Percentiles rank a stretch among this genome's conserved stretches.
phyloP scores from a whole-genome alignment of 768 basidiomycete species.

The Mycena metata region DNA sequence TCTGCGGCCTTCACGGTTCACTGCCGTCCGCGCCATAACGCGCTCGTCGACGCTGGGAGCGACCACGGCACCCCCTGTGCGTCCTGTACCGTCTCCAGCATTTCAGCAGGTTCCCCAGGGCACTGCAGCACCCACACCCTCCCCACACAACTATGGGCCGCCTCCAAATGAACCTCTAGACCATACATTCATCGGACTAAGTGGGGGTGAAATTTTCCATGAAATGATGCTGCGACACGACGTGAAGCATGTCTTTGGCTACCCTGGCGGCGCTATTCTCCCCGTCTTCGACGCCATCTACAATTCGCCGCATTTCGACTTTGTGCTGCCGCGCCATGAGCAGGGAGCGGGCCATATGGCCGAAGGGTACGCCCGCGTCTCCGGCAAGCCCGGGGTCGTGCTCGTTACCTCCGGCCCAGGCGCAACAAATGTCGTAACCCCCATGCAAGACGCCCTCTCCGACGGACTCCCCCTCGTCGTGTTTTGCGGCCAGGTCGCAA shows the following conservation, averaged over 20 bases:
- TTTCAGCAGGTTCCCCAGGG: slow-evolving; percentile 64
- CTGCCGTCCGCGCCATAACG: slow-evolving; percentile 29
- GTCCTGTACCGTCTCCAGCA: slow-evolving; percentile 32
- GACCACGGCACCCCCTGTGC: slow-evolving; percentile 28
- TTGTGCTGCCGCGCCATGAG: slow-evolving; percentile 95
- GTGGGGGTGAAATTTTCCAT: slow-evolving; percentile 98
- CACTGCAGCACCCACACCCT: slow-evolving; percentile 49
- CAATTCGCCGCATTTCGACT: slow-evolving; percentile 94
- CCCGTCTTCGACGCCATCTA: slow-evolving; percentile 99
- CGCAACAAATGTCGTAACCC: slow-evolving; percentile 97
- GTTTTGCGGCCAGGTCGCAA: slow-evolving; percentile 98
- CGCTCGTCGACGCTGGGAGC: slow-evolving; percentile 35
- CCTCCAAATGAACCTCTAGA: slow-evolving; percentile 70
- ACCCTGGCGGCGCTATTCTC: slow-evolving; percentile 97
- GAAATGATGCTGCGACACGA: slow-evolving; percentile 99
- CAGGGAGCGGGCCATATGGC: slow-evolving; percentile 99
- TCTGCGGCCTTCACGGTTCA: slow-evolving; percentile 34
- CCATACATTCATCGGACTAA: slow-evolving; percentile 91
- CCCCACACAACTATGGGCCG: slow-evolving; percentile 48
- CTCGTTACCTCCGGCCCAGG: slow-evolving; percentile 98
- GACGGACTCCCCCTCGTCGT: slow-evolving; percentile 97
- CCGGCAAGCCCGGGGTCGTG: slow-evolving; percentile 96
- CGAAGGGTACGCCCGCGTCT: slow-evolving; percentile 97
- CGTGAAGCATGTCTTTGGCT: slow-evolving; percentile 97
- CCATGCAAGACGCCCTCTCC: slow-evolving; percentile 97